Base-by-base conservation (phyloP, 805 yeast genomes). In the Hanseniaspora nectarophila region DNA sequence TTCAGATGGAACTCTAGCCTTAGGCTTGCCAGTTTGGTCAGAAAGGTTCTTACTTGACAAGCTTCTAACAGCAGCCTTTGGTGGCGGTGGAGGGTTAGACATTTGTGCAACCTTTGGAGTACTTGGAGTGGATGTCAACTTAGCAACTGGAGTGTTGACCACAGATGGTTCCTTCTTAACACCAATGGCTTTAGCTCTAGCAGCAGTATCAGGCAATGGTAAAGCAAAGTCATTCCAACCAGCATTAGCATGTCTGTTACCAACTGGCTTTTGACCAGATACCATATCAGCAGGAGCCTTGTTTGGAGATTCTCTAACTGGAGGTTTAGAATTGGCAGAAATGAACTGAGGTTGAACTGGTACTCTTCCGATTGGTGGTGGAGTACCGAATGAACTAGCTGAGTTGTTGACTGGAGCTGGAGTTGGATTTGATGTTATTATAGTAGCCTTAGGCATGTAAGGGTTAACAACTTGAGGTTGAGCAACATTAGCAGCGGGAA, bases 191-290 rank as follows among this genome's bases (percentile, higher is more conserved):
- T 66, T 65, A 12, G 67, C 68, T 55, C 69, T 63, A 10, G 59
- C 58, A 23, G 55, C 54, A 46, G 57, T 59, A 28, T 61, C 67
- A 34, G 61, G 61, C 7, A 64, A 60, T 13, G 60, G 61, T 28
- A 65, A 45, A 39, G 69, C 64, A 53, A 66, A 54, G 55, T 66
- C 69, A 51, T 66, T 66, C 70, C 70, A 66, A 21, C 70, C 70
- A 44, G 64, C 63, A 45, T 65, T 66, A 15, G 70, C 68, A 51
- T 65, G 63, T 40, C 55, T 63, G 49, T 63, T 66, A 33, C 66
- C 56, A 32, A 62, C 64, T 31, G 70, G 70, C 2, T 62, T 61
- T 58, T 66, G 70, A 18, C 70, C 69, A 33, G 68, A 65, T 49
- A 64, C 55, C 67, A 57, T 59, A 62, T 51, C 59, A 57, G 63